Conservation (phyloP, 164 flowering plant genomes). For the Santalum album region DNA sequence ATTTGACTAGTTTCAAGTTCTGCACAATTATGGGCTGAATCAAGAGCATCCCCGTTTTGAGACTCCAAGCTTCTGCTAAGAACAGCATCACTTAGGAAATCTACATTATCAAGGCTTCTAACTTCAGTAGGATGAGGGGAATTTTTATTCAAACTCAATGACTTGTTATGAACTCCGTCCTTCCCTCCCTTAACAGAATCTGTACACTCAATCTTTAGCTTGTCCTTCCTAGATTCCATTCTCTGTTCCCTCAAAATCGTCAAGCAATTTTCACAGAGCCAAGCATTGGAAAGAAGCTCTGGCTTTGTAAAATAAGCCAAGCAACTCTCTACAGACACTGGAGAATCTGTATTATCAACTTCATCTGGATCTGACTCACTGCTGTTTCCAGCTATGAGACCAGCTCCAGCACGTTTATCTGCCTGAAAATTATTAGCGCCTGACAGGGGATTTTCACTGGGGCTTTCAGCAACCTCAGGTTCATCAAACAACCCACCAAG, state of each 20-base stretch:
- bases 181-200: conserved; percentile 18
- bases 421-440: conserved; percentile 18
- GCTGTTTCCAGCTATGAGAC: conserved; percentile 33
- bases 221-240: conserved; percentile 17
- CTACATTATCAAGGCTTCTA: conserved; percentile 18
- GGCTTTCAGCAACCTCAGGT: conserved; percentile 44
- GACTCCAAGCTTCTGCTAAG: conserved; percentile 12
- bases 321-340: conserved; percentile 79
- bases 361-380: conserved; percentile 89
- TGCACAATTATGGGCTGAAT: conserved; percentile 10
- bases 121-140: conserved; percentile 5
- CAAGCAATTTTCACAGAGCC: conserved; percentile 87
- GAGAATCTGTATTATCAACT: conserved; percentile 68
- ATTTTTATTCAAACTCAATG: conserved; percentile 6
- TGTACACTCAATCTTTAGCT: conserved; percentile 8
- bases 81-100: conserved; percentile 12
- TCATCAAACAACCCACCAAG: conserved; percentile 79
- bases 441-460: conserved; percentile 22
- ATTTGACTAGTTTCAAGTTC: conserved; percentile 12
- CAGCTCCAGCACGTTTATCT: conserved; percentile 22
- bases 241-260: conserved; percentile 31
- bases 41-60: conserved; percentile 13
- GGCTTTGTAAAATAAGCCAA: conserved; percentile 64
- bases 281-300: conserved; percentile 72
- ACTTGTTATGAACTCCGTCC: conserved; percentile 10